Conservation (phyloP, 495 filamentous ascomycete species). For the Penicillium nucicola region DNA sequence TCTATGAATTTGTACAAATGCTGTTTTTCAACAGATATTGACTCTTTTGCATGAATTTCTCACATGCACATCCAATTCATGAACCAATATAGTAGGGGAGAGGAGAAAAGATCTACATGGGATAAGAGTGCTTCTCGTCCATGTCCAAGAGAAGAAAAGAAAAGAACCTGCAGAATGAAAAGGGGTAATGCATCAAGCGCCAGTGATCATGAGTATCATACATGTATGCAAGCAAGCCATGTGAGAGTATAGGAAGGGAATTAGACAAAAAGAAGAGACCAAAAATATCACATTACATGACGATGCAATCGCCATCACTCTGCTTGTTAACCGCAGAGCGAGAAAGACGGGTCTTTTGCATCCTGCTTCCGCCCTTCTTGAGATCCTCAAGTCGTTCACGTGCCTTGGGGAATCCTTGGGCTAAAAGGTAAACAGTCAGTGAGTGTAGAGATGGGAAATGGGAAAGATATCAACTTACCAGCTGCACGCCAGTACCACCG, state of each 20-base stretch:
- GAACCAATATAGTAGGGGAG: background rate
- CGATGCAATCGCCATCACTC: slow-evolving; percentile 74
- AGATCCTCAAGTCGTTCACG: slow-evolving; percentile 89
- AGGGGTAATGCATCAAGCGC: slow-evolving; percentile 6
- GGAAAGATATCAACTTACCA: slow-evolving; percentile 59
- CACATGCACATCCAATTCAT: slow-evolving; percentile 1
- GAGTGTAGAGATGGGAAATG: slow-evolving; percentile 7
- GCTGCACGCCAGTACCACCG: slow-evolving; percentile 98
- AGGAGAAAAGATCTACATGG: background rate
- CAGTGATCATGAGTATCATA: slow-evolving; percentile 16
- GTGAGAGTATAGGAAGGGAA: slow-evolving; percentile 1
- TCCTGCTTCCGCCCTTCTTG: slow-evolving; percentile 69
- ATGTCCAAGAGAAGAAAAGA: background rate
- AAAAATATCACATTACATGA: slow-evolving; percentile 58
- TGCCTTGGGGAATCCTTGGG: slow-evolving; percentile 91
- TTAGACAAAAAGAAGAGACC: background rate
- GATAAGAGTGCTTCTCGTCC: no score
- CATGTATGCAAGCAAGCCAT: slow-evolving; percentile 6
- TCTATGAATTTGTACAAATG: slow-evolving; percentile 4
- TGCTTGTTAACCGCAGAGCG: slow-evolving; percentile 78
- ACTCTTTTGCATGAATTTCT: background rate
- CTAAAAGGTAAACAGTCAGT: slow-evolving; percentile 41
- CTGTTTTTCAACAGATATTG: background rate
- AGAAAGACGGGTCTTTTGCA: slow-evolving; percentile 75
- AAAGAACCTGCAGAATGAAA: background rate